A percentile compares a stretch with the other conserved stretches of the same genome.
These are phyloP conservation scores for Ceratobasidium sp. DNA, from an alignment of 1,284 basidiomycete species.

Conservation along the genomic window DNA sequence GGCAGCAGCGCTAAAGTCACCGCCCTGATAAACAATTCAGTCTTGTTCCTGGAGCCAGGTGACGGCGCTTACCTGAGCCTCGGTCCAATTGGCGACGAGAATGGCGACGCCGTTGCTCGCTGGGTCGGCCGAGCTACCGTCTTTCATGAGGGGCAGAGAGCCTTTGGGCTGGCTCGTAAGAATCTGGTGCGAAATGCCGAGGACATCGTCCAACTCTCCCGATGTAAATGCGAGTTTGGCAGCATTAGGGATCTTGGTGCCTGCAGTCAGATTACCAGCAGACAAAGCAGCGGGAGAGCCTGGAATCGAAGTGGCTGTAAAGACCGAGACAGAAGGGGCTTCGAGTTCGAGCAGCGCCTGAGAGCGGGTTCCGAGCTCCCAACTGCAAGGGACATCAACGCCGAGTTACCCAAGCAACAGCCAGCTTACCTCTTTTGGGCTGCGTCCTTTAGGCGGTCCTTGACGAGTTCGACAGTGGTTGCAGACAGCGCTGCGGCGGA, in stretches of 20 bases:
- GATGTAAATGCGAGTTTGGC: conserved; percentile 43
- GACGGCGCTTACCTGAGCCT: conserved; percentile 39
- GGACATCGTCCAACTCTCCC: conserved; percentile 57
- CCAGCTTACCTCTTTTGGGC: conserved; percentile 35
- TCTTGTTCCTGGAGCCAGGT: background rate
- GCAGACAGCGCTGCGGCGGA: conserved; percentile 12
- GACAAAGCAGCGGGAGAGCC: conserved; percentile 49
- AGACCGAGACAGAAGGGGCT: conserved; percentile 67
- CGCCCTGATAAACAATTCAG: conserved; percentile 38
- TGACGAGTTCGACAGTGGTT: conserved; percentile 28
- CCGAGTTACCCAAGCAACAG: background rate
- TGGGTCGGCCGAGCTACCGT: conserved; percentile 80
- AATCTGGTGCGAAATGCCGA: conserved; percentile 62
- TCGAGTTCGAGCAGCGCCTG: conserved; percentile 75
- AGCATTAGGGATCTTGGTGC: conserved; percentile 51
- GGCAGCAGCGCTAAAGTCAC: conserved; percentile 50
- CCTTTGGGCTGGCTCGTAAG: conserved; percentile 52
- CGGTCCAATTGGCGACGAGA: conserved; percentile 78
- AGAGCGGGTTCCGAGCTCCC: conserved; percentile 82
- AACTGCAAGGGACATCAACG: conserved; percentile 55
- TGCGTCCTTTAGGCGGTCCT: conserved; percentile 23
- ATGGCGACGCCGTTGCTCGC: conserved; percentile 80
- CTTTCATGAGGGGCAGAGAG: conserved; percentile 54
- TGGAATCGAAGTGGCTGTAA: conserved; percentile 51
- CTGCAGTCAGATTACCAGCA: conserved; percentile 53